phyloP scores from a whole-genome alignment of 306 rosid species.

The Calophaca sinica region DNA sequence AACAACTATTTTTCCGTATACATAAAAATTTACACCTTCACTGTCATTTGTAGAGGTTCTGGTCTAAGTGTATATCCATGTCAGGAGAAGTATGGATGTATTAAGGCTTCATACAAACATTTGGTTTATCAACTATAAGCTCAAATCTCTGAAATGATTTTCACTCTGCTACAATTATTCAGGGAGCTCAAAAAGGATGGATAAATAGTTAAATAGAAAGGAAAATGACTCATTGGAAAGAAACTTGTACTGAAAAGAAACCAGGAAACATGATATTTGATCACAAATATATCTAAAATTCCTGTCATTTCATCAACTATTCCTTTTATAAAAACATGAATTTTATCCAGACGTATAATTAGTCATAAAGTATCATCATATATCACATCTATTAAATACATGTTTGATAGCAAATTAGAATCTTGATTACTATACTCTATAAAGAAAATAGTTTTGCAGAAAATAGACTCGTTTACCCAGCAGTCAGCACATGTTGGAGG shows the following conservation, averaged over 20 bases:
- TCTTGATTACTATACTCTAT: background rate
- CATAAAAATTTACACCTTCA: slow-evolving; percentile 5
- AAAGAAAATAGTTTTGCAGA: slow-evolving; percentile 39
- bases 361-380: slow-evolving; percentile 12
- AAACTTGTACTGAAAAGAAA: slow-evolving; percentile 34
- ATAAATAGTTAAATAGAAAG: slow-evolving; percentile 8
- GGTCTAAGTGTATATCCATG: slow-evolving; percentile 28
- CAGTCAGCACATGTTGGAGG: slow-evolving; percentile 87
- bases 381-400: slow-evolving; percentile 21
- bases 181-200: slow-evolving; percentile 29
- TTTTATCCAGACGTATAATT: slow-evolving; percentile 31
- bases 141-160: slow-evolving; percentile 21
- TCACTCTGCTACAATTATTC: background rate
- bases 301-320: slow-evolving; percentile 27
- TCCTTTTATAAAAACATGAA: slow-evolving; percentile 32
- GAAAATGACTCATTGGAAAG: background rate
- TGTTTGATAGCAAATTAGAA: slow-evolving; percentile 28
- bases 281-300: slow-evolving; percentile 7
- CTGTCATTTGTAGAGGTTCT: slow-evolving; percentile 1
- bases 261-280: slow-evolving; percentile 27
- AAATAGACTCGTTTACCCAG: slow-evolving; percentile 66
- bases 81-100: slow-evolving; percentile 7
- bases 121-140: background rate
- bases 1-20: slow-evolving; percentile 7
- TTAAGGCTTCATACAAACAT: slow-evolving; percentile 4